A percentile compares a stretch with the other conserved stretches of the same genome.
Conservation (phyloP, 1,284 basidiomycete genomes). For the Agroathelia rolfsii region DNA sequence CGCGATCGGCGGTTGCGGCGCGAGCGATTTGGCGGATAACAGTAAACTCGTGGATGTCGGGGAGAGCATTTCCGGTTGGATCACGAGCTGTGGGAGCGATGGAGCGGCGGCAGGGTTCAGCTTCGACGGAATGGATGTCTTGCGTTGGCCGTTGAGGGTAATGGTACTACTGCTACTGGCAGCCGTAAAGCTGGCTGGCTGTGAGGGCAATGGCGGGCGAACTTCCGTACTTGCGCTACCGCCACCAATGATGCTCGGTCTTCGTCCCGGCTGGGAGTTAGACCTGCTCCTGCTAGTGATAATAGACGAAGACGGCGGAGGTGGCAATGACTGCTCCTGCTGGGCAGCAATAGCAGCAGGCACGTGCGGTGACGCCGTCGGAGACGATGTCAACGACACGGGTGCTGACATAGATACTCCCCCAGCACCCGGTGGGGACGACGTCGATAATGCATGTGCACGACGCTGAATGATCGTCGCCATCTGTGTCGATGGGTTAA, state of each 20-base stretch:
- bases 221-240: constrained; percentile 34
- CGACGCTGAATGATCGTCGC: constrained; percentile 65
- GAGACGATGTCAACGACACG: constrained; percentile 40
- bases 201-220: constrained; percentile 41
- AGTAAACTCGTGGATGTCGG: constrained; percentile 22
- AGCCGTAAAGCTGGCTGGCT: constrained; percentile 24
- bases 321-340: constrained; percentile 28
- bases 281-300: constrained; percentile 44
- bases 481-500: constrained; percentile 48
- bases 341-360: constrained; percentile 31
- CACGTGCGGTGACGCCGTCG: constrained; percentile 29
- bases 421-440: constrained; percentile 45
- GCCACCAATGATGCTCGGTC: constrained; percentile 43
- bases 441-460: constrained; percentile 47
- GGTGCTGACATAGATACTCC: constrained; percentile 49
- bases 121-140: constrained; percentile 52
- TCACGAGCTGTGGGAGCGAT: constrained; percentile 32
- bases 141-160: too few species aligned
- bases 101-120: constrained; percentile 39
- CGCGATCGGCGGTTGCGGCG: constrained; percentile 40
- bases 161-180: constrained; percentile 17
- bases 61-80: constrained; percentile 42
- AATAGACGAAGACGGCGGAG: constrained; percentile 17
- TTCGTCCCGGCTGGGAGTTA: constrained; percentile 58
- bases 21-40: constrained; percentile 26